These are phyloP conservation scores for Arthrobotrys iridis DNA, from an alignment of 2,329 filamentous ascomycete species.

Conservation along the genomic window DNA sequence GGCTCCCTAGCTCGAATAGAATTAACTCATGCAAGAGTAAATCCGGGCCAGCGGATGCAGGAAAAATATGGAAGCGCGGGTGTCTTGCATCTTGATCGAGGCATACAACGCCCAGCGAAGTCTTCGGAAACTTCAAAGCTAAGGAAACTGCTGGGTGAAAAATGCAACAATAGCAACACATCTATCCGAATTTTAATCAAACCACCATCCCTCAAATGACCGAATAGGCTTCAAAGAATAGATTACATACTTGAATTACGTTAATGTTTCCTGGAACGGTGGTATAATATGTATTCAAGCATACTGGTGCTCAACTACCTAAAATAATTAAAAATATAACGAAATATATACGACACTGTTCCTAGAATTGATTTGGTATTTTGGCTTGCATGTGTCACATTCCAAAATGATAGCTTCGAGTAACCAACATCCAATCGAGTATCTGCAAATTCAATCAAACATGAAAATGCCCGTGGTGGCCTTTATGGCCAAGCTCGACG, in stretches of 20 bases:
- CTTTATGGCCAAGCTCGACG: constrained; percentile 36
- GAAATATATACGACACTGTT: not conserved
- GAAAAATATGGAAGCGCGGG: not conserved
- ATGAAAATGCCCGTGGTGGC: constrained; percentile 30
- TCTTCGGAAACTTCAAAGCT: not conserved
- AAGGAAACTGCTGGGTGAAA: not conserved
- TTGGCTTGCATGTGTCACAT: not conserved
- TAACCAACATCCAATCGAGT: not conserved
- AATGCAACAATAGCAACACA: constrained; percentile 24
- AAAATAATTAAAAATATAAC: constrained; percentile 10
- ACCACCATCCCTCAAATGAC: too few species aligned
- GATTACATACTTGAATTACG: not conserved
- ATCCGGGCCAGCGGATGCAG: constrained; percentile 20
- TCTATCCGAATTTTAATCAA: not conserved
- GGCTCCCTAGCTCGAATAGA: not conserved
- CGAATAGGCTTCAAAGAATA: not conserved
- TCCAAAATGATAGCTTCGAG: not conserved
- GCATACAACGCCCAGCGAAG: not conserved
- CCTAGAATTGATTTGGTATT: not conserved
- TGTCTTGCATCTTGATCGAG: not conserved
- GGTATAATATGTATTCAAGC: not conserved
- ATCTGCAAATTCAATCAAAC: not conserved
- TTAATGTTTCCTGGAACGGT: not conserved
- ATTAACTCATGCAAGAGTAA: constrained; percentile 15
- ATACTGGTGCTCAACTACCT: not conserved